Conservation (phyloP, 495 filamentous ascomycete genomes). For the Xylaria sp. region DNA sequence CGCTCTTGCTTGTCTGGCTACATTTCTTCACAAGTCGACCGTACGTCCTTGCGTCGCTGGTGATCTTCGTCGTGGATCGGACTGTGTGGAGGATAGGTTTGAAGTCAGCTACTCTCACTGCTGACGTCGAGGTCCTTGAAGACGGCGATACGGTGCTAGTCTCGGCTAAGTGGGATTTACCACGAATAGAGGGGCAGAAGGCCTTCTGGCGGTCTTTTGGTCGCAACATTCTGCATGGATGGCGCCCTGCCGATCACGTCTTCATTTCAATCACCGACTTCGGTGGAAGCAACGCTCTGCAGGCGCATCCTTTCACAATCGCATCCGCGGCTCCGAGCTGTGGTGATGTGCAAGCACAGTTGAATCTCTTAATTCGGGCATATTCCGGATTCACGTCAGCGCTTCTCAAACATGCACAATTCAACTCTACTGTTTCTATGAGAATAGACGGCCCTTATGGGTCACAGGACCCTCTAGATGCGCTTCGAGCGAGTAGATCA, state of each 20-base stretch:
- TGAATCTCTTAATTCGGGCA: constrained; percentile 63
- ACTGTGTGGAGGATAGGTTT: constrained; percentile 60
- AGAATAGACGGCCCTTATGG: constrained; percentile 67
- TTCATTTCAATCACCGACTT: constrained; percentile 63
- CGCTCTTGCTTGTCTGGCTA: constrained; percentile 61
- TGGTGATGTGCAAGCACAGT: constrained; percentile 42
- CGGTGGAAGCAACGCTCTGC: constrained; percentile 50
- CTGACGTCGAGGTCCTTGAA: constrained; percentile 55
- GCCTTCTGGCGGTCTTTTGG: constrained; percentile 25
- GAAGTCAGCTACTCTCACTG: constrained; percentile 51
- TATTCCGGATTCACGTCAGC: constrained; percentile 65
- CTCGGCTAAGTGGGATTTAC: constrained; percentile 50
- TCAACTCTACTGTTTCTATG: constrained; percentile 45
- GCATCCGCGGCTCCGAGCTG: constrained; percentile 55
- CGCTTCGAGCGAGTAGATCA: constrained; percentile 50
- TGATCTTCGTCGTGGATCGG: constrained; percentile 65
- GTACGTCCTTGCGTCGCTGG: constrained; percentile 38
- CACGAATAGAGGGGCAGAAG: constrained; percentile 8
- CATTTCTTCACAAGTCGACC: constrained; percentile 51
- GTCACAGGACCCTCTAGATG: constrained; percentile 40
- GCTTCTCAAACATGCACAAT: constrained; percentile 56
- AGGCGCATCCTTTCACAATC: constrained; percentile 70
- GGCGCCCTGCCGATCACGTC: constrained; percentile 64
- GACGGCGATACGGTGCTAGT: constrained; percentile 59
- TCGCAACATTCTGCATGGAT: constrained; percentile 55